These are phyloP conservation scores for Viola pubescens DNA, from an alignment of 441 rosid species.

Conservation along the genomic window DNA sequence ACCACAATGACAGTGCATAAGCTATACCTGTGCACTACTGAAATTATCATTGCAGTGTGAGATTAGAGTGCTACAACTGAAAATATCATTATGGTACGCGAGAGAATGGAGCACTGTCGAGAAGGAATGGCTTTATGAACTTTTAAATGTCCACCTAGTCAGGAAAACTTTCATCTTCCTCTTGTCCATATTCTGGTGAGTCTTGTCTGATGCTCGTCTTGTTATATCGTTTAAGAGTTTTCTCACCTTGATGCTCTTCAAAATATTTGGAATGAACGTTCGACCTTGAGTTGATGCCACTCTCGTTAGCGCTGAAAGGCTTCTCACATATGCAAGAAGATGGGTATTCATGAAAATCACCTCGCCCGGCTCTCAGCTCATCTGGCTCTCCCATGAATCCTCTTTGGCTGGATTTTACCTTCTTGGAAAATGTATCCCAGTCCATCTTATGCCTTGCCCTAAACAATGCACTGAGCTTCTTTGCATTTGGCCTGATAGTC, in stretches of 20 bases:
- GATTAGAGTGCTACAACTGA: too few species aligned
- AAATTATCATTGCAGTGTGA: too few species aligned
- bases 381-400: slow-evolving; percentile 98
- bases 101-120: too few species aligned
- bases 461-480: slow-evolving; percentile 72
- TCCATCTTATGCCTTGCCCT: slow-evolving; percentile 57
- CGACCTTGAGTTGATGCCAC: slow-evolving; percentile 14
- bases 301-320: slow-evolving; percentile 32
- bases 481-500: slow-evolving; percentile 89
- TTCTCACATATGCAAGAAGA: slow-evolving; percentile 75
- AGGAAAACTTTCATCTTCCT: slow-evolving; percentile 31
- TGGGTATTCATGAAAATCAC: slow-evolving; percentile 89
- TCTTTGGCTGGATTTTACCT: slow-evolving; percentile 74
- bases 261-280: not conserved
- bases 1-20: too few species aligned
- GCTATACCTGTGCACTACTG: too few species aligned
- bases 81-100: too few species aligned
- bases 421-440: slow-evolving; percentile 72
- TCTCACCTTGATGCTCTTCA: slow-evolving; percentile 15
- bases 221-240: slow-evolving; percentile 10
- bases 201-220: slow-evolving; percentile 22
- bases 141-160: slow-evolving; percentile 15
- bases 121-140: too few species aligned
- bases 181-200: slow-evolving; percentile 11
- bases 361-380: slow-evolving; percentile 76